Base-by-base conservation (phyloP, 306 rosid species). In the Cajanus cajan region DNA sequence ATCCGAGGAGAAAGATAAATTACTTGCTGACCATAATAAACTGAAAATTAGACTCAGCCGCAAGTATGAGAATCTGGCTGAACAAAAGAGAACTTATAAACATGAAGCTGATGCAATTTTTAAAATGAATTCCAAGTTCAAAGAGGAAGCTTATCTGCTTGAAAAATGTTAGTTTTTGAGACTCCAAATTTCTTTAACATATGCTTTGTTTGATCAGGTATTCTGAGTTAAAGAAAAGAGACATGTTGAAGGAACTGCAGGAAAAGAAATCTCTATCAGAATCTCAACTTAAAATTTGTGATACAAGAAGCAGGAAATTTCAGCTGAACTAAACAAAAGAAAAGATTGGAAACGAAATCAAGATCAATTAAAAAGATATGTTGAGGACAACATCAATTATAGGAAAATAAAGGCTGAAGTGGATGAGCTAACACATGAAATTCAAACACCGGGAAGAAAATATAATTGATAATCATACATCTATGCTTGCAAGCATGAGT, bases 351-450 rank as follows among this genome's bases (percentile, higher is more conserved):
- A 76, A 86, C 77, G 83, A 80, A 54, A 79, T 73, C 90, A 86
- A 85, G 95, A 87, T 78, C 83, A 79, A 31, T 47, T 92, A 48
- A 91, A 86, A 83, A 88, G 93, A 66, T 89, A 88, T 77, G 87
- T 92, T 61, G 92, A 85, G 74, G 95, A 91, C 86, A 92, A 94
- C 85, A 66, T 92, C 85, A 87, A 90, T 79, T 92, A 92, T 82
- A 84, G 98, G 78, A 85, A 87, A 84, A 94, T 88, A n/a, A 94
- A 88, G 83, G 92, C 95, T 82, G 86, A 88, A 16, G 95, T 94
- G 55, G 95, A 92, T 76, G 73, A 83, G 71, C 95, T 92, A 69
- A 58, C 82, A 33, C 36, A 8, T 55, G 97, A 92, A 83, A 86
- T 94, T 81, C 97, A 89, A 78, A 85, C 78, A 28, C 79, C 90